phyloP scores from a whole-genome alignment of 202 grass and related monocot genomes.

The Digitaria exilis region DNA sequence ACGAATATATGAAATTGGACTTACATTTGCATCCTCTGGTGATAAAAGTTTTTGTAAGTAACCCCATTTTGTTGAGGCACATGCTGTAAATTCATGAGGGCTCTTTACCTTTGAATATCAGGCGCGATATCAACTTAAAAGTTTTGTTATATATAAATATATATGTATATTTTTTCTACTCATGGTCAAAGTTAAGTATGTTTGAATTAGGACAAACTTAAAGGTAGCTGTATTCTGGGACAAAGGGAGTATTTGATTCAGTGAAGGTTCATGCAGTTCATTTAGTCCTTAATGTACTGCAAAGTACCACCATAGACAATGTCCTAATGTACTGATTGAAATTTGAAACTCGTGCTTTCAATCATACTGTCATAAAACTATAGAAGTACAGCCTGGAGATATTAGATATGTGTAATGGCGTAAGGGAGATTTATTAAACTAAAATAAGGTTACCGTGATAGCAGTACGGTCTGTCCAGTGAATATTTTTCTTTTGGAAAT shows the following conservation, averaged over 20 bases:
- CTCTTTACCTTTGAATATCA: background rate
- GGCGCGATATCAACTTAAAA: slow-evolving; percentile 2
- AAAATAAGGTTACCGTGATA: slow-evolving; percentile 7
- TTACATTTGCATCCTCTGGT: background rate
- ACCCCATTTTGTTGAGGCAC: background rate
- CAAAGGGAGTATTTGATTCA: too few relatives aligned
- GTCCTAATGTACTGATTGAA: background rate
- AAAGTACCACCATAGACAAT: slow-evolving; percentile 13
- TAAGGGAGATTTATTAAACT: slow-evolving; percentile 29
- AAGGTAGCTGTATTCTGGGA: too few relatives aligned
- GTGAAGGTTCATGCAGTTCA: background rate
- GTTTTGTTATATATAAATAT: too few relatives aligned
- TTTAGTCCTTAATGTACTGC: slow-evolving; percentile 1
- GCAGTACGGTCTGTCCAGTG: background rate
- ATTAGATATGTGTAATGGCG: background rate
- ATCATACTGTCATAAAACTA: slow-evolving; percentile 10
- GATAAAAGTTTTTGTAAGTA: background rate
- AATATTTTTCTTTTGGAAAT: slow-evolving; percentile 22
- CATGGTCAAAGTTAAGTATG: too few relatives aligned
- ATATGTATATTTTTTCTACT: too few relatives aligned
- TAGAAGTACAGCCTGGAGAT: slow-evolving; percentile 9
- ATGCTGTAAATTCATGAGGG: background rate
- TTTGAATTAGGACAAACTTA: too few relatives aligned
- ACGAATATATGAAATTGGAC: background rate
- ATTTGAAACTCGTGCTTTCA: background rate